Base-by-base conservation (phyloP, 176 grass and related monocot species). In the Carex pumila region DNA sequence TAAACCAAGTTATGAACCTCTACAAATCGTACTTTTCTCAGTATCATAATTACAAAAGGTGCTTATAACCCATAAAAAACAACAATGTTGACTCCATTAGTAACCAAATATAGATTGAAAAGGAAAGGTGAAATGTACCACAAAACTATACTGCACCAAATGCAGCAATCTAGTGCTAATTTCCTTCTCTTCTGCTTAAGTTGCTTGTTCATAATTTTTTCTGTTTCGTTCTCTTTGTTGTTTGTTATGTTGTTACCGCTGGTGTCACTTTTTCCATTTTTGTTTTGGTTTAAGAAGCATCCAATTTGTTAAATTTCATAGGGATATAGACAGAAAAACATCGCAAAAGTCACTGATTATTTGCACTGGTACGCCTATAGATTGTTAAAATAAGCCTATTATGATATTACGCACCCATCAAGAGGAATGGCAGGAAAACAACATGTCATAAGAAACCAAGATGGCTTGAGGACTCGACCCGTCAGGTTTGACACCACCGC, bases 401-500 rank as follows among this genome's bases (percentile, higher is more conserved):
- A 86, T 36, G 31, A 75, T 2, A 0, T 67, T 62, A 90, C 92
- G 30, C 60, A 99, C 96, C 96, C 96, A 63, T 99, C 96, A 61
- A 99, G 93, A 89, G 96, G 93, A 89, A 99, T 90, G 82, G 93
- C 84, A 67, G 93, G 91, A 85, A 92, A 95, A 86, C 96, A 99
- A 70, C 96, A 99, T 57, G 96, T 99, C 96, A 99, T 99, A 80
- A 99, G 89, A 83, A 91, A 88, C 83, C 86, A 99, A 2, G 96
- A 99, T 45, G 96, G 96, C 86, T 92, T 90, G 58, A 99, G 86
- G 36, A 66, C 85, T 86, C 88, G 87, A 15, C 96, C 96, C 82
- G 49, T 99, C 88, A 99, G 86, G 84, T 81, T 99, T 76, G 89
- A 88, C 61, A 97, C 92, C 68, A 97, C 94, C 5, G 80, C 88